Percentiles rank a stretch among this genome's conserved stretches.
These are phyloP conservation scores for Colletotrichum lindemuthianum DNA, from an alignment of 2,329 filamentous ascomycete species.

Conservation along the genomic window DNA sequence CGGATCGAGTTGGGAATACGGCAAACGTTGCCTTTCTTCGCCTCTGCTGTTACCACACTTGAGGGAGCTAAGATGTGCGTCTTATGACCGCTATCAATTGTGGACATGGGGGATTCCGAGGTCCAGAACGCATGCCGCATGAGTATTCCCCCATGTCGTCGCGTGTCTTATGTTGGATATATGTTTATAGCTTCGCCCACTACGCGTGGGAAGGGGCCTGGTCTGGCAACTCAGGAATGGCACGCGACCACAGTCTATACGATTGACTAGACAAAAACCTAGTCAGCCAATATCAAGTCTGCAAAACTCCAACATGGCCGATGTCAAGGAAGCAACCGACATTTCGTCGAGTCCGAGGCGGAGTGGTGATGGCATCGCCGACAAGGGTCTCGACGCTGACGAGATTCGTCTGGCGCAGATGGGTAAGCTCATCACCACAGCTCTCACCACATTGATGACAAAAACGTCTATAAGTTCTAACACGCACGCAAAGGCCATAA, in stretches of 20 bases:
- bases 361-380: conserved; percentile 25
- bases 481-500: conserved; percentile 50
- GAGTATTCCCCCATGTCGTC: background rate
- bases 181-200: conserved; percentile 19
- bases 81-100: conserved; percentile 33
- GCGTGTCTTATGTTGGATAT: conserved; percentile 13
- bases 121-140: conserved; percentile 10
- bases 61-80: conserved; percentile 4
- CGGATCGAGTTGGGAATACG: background rate
- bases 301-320: conserved; percentile 13
- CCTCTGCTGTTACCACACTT: background rate
- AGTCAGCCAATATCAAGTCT: background rate
- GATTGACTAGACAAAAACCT: background rate
- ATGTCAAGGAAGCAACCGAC: conserved; percentile 16
- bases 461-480: background rate
- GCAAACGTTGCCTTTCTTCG: conserved; percentile 21
- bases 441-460: no score
- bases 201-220: background rate
- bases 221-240: background rate
- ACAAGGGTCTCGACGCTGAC: conserved; percentile 44
- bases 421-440: conserved; percentile 42
- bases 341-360: conserved; percentile 26
- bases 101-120: conserved; percentile 21
- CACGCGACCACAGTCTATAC: conserved; percentile 12
- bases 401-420: conserved; percentile 55